Evolutionary conservation across 805 yeast genomes (phyloP), one percentile per base, ranked within the genome.

Genomic region (Cyberlindnera veronae): DNA sequence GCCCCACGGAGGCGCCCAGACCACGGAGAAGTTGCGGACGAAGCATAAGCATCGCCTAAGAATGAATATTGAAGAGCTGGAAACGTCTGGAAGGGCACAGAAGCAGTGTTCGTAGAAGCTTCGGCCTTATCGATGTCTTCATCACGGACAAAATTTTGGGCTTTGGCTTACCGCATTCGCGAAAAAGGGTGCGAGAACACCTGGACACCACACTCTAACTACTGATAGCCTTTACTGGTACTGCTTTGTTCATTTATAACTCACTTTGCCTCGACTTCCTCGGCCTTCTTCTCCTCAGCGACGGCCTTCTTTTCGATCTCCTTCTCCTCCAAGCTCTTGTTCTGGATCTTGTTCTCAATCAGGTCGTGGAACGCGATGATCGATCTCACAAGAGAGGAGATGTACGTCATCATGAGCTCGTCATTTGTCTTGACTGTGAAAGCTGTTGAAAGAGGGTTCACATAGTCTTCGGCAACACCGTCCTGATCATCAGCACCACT

Each of bases 341-440:
- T 89, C 53, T 85, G 87, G 50, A 93, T 81, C 67, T 93, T 93
- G 68, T 95, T 95, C 56, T 93, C 98, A 59, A 93, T 93, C 63
- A 93, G 75, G 62, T 93, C 95, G 64, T 93, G 96, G 75, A 93
- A 91, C 10, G 98, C 95, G 58, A 93, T 84, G 55, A 95, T 90
- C 6, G 98, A 85, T 59, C 98, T 77, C 18, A 93, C 96, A 55
- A 93, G 69, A 37, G 91, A 82, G 55, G 93, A 78, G 50, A 93
- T 79, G 61, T 95, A 95, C 19, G 93, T 79, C 58, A 88, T 76
- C 99, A 95, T 91, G 53, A 95, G 71, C 63, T 93, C 95, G 60
- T 93, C 99, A 59, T 93, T 95, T 3, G 99, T 88, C 66, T 91
- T 93, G 32, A 85, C 75, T 1, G 95, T 89, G 60, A 91, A 84